Evolutionary conservation across 2,329 filamentous ascomycete species (phyloP).

Genomic region (Sporothrix brasiliensis): DNA sequence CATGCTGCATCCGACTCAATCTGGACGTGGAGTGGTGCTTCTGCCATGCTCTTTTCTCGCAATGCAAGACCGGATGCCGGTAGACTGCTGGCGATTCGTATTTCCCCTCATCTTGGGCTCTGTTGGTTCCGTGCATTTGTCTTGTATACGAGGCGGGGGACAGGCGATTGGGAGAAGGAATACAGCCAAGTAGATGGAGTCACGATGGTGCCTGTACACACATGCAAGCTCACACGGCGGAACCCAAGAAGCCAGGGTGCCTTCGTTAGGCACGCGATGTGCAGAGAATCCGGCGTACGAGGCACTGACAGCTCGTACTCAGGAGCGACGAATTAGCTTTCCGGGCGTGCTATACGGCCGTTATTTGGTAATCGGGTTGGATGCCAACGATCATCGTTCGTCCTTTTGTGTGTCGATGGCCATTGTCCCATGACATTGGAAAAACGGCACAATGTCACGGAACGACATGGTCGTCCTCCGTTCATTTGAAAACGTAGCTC

Average conservation of each 20-base stretch:
- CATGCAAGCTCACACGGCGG: no score
- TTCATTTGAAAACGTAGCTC: background rate
- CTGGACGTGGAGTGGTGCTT: background rate
- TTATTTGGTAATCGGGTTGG: background rate
- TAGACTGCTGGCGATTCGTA: background rate
- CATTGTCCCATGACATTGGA: background rate
- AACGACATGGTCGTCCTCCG: background rate
- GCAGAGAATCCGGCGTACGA: no score
- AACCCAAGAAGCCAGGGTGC: no score
- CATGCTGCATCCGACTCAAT: background rate
- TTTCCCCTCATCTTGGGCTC: conserved; percentile 1
- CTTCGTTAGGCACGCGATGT: no score
- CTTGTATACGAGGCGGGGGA: conserved; percentile 7
- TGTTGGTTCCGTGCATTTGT: background rate
- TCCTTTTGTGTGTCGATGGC: background rate
- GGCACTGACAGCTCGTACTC: no score
- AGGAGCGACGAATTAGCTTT: no score
- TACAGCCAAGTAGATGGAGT: background rate
- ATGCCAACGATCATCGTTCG: background rate
- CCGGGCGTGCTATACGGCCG: no score
- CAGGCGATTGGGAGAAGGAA: background rate
- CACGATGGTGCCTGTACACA: no score
- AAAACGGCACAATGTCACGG: background rate
- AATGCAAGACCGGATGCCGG: background rate
- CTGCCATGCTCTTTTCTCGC: background rate